These are phyloP conservation scores for Xylariaceae sp. DNA, from an alignment of 2,329 filamentous ascomycete genomes.

Conservation along the genomic window DNA sequence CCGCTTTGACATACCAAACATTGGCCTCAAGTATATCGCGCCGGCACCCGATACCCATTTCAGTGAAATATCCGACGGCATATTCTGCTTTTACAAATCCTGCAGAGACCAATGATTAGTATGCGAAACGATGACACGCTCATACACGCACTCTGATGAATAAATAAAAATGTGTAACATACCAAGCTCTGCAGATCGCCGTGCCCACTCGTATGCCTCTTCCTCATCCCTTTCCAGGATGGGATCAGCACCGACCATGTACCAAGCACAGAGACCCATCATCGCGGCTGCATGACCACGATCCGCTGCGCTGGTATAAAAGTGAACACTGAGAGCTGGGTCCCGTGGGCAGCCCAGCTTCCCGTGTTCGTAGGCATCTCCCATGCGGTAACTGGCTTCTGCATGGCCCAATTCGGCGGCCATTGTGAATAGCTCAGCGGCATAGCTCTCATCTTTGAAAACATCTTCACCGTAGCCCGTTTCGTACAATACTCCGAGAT, in stretches of 20 bases:
- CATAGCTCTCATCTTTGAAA: constrained; percentile 85
- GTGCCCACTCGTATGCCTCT: constrained; percentile 95
- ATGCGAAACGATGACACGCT: background rate
- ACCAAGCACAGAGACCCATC: constrained; percentile 99
- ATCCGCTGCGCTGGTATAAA: constrained; percentile 91
- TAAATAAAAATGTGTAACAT: too few species aligned
- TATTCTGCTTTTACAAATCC: constrained; percentile 78
- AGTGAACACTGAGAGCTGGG: constrained; percentile 90
- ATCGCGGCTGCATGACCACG: constrained; percentile 80
- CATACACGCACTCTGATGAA: background rate
- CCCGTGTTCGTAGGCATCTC: constrained; percentile 96
- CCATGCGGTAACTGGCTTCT: constrained; percentile 81
- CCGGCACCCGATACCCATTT: constrained; percentile 95
- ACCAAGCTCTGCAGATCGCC: constrained; percentile 81
- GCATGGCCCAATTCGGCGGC: constrained; percentile 87
- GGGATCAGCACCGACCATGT: constrained; percentile 89
- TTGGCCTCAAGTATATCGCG: constrained; percentile 95
- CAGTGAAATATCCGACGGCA: constrained; percentile 92
- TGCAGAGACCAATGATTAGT: constrained; percentile 33
- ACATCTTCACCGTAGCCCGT: constrained; percentile 92
- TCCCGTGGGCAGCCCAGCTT: constrained; percentile 82
- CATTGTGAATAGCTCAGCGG: constrained; percentile 90
- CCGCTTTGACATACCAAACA: constrained; percentile 96
- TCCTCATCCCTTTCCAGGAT: constrained; percentile 92
- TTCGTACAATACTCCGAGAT: constrained; percentile 84